Evolutionary conservation across 2,329 filamentous ascomycete genomes (phyloP).

Genomic region (Lojkania enalia): DNA sequence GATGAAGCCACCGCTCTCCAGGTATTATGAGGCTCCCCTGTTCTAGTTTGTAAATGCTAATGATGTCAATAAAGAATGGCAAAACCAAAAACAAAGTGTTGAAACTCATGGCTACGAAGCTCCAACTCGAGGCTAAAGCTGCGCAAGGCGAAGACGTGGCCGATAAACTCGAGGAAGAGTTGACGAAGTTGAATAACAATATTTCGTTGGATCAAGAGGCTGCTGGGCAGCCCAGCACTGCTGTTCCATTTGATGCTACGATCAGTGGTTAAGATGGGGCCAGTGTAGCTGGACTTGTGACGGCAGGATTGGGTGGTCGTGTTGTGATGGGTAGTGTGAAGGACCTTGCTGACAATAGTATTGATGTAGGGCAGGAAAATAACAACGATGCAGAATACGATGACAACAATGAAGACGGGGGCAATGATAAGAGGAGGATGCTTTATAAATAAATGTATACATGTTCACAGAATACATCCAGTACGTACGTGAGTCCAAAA

Average conservation of each 20-base stretch:
- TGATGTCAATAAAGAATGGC: constrained; percentile 46
- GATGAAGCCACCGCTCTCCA: constrained; percentile 50
- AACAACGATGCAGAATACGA: too few species aligned
- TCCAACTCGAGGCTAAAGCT: constrained; percentile 56
- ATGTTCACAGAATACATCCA: too few species aligned
- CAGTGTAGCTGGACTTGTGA: background rate
- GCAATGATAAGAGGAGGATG: too few species aligned
- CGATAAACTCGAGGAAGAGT: constrained; percentile 52
- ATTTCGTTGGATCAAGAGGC: constrained; percentile 53
- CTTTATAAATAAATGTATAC: too few species aligned
- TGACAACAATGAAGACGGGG: too few species aligned
- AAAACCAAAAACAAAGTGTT: constrained; percentile 66
- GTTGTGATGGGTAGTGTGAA: too few species aligned
- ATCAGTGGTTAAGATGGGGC: constrained; percentile 25
- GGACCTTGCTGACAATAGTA: too few species aligned
- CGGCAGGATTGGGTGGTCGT: too few species aligned
- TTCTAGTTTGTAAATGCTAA: constrained; percentile 6
- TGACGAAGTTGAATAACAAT: constrained; percentile 59
- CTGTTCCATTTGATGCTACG: constrained; percentile 32
- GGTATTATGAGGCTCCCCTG: constrained; percentile 13
- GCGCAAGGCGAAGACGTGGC: constrained; percentile 56
- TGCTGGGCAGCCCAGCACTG: constrained; percentile 51
- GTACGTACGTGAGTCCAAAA: too few species aligned
- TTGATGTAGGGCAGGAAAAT: too few species aligned
- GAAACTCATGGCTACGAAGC: constrained; percentile 59